Evolutionary conservation across 2,329 filamentous ascomycete genomes (phyloP).

Genomic region (Thyridium curvatum): DNA sequence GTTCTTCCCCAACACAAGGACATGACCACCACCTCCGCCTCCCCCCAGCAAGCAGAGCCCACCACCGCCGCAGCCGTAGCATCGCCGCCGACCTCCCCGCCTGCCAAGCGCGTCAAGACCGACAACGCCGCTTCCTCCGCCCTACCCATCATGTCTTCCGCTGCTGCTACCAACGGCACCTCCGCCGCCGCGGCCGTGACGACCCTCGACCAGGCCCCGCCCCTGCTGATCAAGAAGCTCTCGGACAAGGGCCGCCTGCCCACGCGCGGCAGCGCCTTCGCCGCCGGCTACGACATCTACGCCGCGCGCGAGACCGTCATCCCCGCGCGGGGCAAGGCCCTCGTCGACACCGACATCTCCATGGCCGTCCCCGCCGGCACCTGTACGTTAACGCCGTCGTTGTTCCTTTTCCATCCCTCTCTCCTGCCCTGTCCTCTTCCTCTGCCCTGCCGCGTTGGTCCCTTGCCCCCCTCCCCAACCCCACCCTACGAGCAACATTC

Average conservation of each 20-base stretch:
- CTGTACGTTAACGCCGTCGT: slow-evolving; percentile 51
- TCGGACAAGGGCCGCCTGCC: slow-evolving; percentile 72
- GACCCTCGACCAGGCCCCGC: slow-evolving; percentile 38
- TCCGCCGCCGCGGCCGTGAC: slow-evolving; percentile 18
- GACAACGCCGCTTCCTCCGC: slow-evolving; percentile 23
- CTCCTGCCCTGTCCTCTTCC: neutral
- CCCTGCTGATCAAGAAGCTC: slow-evolving; percentile 83
- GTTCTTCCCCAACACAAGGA: neutral
- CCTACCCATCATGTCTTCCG: slow-evolving; percentile 12
- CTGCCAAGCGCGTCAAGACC: slow-evolving; percentile 75
- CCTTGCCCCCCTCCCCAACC: no score
- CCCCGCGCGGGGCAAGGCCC: slow-evolving; percentile 73
- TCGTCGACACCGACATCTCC: slow-evolving; percentile 86
- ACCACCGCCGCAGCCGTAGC: slow-evolving; percentile 23
- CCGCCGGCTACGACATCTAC: slow-evolving; percentile 93
- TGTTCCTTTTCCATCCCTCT: neutral
- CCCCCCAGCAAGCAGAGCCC: slow-evolving; percentile 5
- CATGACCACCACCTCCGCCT: slow-evolving; percentile 18
- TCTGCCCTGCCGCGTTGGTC: neutral
- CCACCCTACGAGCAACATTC: no score
- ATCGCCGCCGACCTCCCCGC: slow-evolving; percentile 63
- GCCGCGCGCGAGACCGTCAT: slow-evolving; percentile 68
- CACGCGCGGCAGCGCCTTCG: slow-evolving; percentile 81
- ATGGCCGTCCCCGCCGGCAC: slow-evolving; percentile 88
- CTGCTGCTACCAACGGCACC: slow-evolving; percentile 10